Base-by-base conservation (phyloP, 73 alveolate species). In the Paramecium primaurelia region DNA sequence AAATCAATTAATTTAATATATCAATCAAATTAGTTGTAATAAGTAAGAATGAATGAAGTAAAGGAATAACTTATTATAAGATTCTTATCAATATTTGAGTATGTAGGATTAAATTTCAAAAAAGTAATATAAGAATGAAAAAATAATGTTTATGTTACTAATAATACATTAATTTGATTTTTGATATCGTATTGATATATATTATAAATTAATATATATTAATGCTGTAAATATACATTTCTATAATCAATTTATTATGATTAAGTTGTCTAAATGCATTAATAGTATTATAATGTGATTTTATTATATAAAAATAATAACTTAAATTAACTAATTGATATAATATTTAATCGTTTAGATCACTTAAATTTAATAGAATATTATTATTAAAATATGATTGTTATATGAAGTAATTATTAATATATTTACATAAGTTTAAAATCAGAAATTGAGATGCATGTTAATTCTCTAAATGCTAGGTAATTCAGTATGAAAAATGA, bases 401-500 rank as follows among this genome's bases (percentile, higher is more conserved):
- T 22, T 22, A 22, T 22, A 22, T 22, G 25, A 22, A 22, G 25
- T 22, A 22, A 0, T 0, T 0, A 22, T 22, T 22, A 22, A 22
- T 22, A 22, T 22, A 22, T 22, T 22, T 22, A 93, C 40, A 95
- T 97, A 11, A 99, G 99, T n/a, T 95, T 95, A 8, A 58, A 84
- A 10, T 92, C 97, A 30, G 98, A 97, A 32, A 92, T 95, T 20
- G 98, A 95, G 59, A 86, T 86, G 36, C 96, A 95, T 20, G 98
- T 97, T 32, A 99, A 97, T 86, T 59, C 97, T 47, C 77, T 95
- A 32, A 95, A 96, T 75, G 95, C 99, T 8, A 97, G 96, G 16
- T 95, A 96, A 93, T 92, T 96, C 18, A 98, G 99, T 9, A 47
- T 94, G 69, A 88, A 88, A 45, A 77, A 92, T 45, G 99, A 98